Percentiles rank a stretch among this genome's conserved stretches.
These are phyloP conservation scores for Dictyostelium discoideum DNA, from an alignment of 78 protist genomes.

Conservation along the genomic window dicty_2.7 NC_007091.3:4041501-4042000, in stretches of 20 bases:
- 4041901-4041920: conserved; percentile 32
- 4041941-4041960: conserved; percentile 28
- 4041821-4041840: conserved; percentile 61
- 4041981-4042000: conserved; percentile 1
- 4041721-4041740: no score
- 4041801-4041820: conserved; percentile 70
- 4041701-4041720: not conserved
- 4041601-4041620: conserved; percentile 19
- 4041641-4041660: not conserved
- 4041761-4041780: conserved; percentile 59
- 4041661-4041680: no score
- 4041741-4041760: no score
- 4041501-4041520: conserved; percentile 37
- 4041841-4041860: conserved; percentile 67
- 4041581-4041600: conserved; percentile 37
- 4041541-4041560: conserved; percentile 50
- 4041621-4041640: conserved; percentile 14
- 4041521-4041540: not conserved
- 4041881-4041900: conserved; percentile 26
- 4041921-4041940: not conserved
- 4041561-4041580: conserved; percentile 28
- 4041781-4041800: conserved; percentile 34
- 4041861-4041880: conserved; percentile 4
- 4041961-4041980: conserved; percentile 40
- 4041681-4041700: no score